A percentile compares a stretch with the other conserved stretches of the same genome.
Conservation (phyloP, 495 filamentous ascomycete genomes). For the Neurospora discreta region DNA sequence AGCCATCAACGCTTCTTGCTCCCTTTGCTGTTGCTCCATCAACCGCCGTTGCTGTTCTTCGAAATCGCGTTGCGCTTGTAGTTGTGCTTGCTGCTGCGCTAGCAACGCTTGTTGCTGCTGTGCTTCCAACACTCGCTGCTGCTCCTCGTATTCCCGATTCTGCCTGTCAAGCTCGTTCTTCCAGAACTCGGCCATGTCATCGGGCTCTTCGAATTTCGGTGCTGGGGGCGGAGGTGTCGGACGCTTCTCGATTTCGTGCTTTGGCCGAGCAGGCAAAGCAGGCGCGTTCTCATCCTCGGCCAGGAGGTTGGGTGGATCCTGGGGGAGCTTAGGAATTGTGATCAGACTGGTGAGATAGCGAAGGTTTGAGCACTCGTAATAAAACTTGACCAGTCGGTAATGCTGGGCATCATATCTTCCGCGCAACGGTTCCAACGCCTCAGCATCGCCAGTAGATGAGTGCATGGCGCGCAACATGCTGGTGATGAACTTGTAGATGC, state of each 20-base stretch:
- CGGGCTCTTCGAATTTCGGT: conserved; percentile 63
- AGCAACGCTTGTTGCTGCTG: conserved; percentile 57
- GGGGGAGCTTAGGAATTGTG: conserved; percentile 88
- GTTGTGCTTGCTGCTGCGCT: conserved; percentile 62
- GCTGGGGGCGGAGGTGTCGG: conserved; percentile 54
- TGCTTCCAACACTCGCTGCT: conserved; percentile 77
- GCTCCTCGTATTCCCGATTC: conserved; percentile 87
- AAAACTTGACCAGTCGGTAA: conserved; percentile 90
- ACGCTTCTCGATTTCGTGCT: conserved; percentile 51
- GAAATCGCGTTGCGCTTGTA: conserved; percentile 82
- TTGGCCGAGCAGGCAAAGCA: conserved; percentile 71
- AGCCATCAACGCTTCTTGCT: conserved; percentile 76
- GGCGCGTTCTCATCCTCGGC: conserved; percentile 76
- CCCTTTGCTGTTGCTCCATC: conserved; percentile 77
- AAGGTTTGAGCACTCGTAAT: conserved; percentile 96
- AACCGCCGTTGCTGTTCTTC: conserved; percentile 87
- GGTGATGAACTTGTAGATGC: conserved; percentile 92
- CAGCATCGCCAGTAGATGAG: conserved; percentile 86
- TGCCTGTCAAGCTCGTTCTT: conserved; percentile 81
- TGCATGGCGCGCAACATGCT: conserved; percentile 97
- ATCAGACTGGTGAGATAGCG: conserved; percentile 93
- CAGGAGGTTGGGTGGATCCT: conserved; percentile 82
- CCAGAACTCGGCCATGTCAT: conserved; percentile 97
- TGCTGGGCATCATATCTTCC: conserved; percentile 89
- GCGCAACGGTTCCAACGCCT: conserved; percentile 83